A percentile compares a stretch with the other conserved stretches of the same genome.
phyloP scores from a whole-genome alignment of 2,329 filamentous ascomycete species.

The Epichloe hybrida region DNA sequence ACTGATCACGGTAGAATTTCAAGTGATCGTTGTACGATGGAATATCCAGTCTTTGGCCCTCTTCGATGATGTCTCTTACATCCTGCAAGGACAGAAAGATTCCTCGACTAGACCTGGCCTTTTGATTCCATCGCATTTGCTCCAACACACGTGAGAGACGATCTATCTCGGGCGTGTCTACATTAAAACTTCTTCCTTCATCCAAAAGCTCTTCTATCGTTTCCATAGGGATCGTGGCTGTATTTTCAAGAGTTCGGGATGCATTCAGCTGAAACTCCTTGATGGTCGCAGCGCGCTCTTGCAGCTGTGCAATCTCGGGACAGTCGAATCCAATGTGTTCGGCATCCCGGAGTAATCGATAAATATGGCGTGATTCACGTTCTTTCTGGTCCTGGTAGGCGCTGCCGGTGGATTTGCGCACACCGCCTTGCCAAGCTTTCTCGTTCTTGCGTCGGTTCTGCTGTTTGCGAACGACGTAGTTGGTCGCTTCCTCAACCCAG shows the following conservation, averaged over 20 bases:
- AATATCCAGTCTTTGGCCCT: slow-evolving; percentile 65
- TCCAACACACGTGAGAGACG: slow-evolving; percentile 66
- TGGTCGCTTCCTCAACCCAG: slow-evolving; percentile 94
- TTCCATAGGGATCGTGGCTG: slow-evolving; percentile 47
- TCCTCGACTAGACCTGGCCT: slow-evolving; percentile 51
- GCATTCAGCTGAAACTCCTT: slow-evolving; percentile 72
- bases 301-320: slow-evolving; percentile 73
- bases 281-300: slow-evolving; percentile 75
- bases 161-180: slow-evolving; percentile 82
- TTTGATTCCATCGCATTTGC: slow-evolving; percentile 79
- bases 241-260: slow-evolving; percentile 53
- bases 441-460: slow-evolving; percentile 94
- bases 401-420: slow-evolving; percentile 51
- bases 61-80: slow-evolving; percentile 63
- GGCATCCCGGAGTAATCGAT: slow-evolving; percentile 69
- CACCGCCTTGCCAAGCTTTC: slow-evolving; percentile 65
- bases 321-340: slow-evolving; percentile 87
- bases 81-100: slow-evolving; percentile 62
- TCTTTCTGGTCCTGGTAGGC: slow-evolving; percentile 57
- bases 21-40: slow-evolving; percentile 70
- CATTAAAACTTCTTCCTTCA: slow-evolving; percentile 74
- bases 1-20: slow-evolving; percentile 60
- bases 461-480: slow-evolving; percentile 93
- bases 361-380: slow-evolving; percentile 76
- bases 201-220: slow-evolving; percentile 89